Conservation (phyloP, 2,329 filamentous ascomycete species). For the Keithomyces neogunnii region DNA sequence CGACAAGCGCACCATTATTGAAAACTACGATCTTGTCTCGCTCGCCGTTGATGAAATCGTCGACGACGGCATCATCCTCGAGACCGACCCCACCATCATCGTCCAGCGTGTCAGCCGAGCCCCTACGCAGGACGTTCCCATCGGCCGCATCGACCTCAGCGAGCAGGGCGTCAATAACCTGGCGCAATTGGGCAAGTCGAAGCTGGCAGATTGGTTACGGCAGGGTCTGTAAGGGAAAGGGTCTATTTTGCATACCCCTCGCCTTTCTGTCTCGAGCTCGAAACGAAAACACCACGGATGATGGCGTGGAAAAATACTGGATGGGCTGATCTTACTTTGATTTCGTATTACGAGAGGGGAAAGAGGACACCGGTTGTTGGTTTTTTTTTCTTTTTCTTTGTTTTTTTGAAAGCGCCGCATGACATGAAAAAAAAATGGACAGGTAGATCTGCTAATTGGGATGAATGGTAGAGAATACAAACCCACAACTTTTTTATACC, state of each 20-base stretch:
- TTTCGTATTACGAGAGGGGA: neutral
- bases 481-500: neutral
- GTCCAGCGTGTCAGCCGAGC: conserved; percentile 87
- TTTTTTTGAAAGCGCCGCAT: conserved; percentile 14
- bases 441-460: conserved; percentile 1
- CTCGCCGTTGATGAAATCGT: conserved; percentile 93
- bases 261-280: neutral
- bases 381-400: too few relatives aligned
- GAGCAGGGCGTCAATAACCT: conserved; percentile 93
- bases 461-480: conserved; percentile 7
- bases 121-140: conserved; percentile 80
- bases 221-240: conserved; percentile 55
- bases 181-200: conserved; percentile 87
- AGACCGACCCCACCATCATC: conserved; percentile 93
- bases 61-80: conserved; percentile 91
- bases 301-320: neutral
- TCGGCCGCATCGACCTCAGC: conserved; percentile 90
- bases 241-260: neutral
- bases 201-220: conserved; percentile 82
- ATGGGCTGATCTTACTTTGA: conserved; percentile 4
- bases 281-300: neutral
- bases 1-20: conserved; percentile 94
- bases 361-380: neutral
- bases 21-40: conserved; percentile 96
- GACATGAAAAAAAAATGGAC: conserved; percentile 10